phyloP scores from a whole-genome alignment of 768 basidiomycete species.

The Lyophyllum atratum region DNA sequence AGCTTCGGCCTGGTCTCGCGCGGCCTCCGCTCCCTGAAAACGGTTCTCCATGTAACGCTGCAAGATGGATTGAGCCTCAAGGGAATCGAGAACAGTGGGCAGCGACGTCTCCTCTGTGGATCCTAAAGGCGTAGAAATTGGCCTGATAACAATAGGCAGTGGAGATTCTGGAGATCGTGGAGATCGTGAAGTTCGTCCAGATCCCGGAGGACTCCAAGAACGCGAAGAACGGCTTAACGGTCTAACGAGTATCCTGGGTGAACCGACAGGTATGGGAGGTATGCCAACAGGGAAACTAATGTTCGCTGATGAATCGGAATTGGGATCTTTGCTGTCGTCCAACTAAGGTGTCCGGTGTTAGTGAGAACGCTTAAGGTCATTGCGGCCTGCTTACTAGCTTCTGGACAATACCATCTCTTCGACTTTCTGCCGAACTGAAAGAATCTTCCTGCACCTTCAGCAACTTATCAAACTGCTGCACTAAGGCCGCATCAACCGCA shows the following conservation, averaged over 20 bases:
- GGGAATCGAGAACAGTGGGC: neutral
- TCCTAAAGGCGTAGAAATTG: no score
- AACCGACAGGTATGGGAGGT: no score
- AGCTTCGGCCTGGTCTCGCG: neutral
- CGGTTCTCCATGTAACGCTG: neutral
- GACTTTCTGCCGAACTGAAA: neutral
- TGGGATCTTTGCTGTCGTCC: neutral
- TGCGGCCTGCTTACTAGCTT: neutral
- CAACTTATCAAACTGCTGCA: slow-evolving; percentile 3
- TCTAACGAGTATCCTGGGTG: no score
- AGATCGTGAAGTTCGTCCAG: neutral
- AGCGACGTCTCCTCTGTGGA: neutral
- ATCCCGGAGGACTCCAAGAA: neutral
- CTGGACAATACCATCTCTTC: neutral
- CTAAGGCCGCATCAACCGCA: neutral
- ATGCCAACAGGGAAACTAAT: neutral
- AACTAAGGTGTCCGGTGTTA: neutral
- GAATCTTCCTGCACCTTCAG: neutral
- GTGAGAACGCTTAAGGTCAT: neutral
- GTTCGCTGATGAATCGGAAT: neutral
- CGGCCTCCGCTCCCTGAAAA: slow-evolving; percentile 3
- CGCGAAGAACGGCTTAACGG: neutral
- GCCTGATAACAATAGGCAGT: no score
- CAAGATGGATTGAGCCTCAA: neutral
- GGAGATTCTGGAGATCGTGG: no score